A percentile compares a stretch with the other conserved stretches of the same genome.
These are phyloP conservation scores for Tetrapisispora iriomotensis DNA, from an alignment of 805 yeast species.

Conservation along the genomic window DNA sequence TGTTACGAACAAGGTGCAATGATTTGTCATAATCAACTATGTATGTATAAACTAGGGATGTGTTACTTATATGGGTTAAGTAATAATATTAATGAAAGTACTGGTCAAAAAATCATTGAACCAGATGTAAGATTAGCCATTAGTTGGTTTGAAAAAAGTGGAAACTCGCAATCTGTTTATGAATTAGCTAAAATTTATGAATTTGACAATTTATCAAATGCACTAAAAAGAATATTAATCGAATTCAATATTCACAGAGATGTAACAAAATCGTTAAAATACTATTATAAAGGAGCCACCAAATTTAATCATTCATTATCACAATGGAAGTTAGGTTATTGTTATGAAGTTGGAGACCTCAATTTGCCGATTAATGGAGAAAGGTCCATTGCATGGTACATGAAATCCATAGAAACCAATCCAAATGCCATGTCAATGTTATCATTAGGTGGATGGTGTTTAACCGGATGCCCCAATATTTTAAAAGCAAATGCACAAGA, in stretches of 20 bases:
- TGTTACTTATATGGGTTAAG: slow-evolving; percentile 43
- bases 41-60: slow-evolving; percentile 70
- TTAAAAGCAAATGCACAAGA: slow-evolving; percentile 48
- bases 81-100: slow-evolving; percentile 17
- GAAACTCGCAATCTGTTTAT: slow-evolving; percentile 43
- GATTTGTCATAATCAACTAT: slow-evolving; percentile 45
- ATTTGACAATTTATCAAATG: slow-evolving; percentile 29
- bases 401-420: slow-evolving; percentile 42
- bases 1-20: slow-evolving; percentile 54
- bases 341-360: slow-evolving; percentile 60
- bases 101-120: slow-evolving; percentile 1
- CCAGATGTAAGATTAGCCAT: slow-evolving; percentile 27
- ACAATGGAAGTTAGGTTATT: slow-evolving; percentile 60
- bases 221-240: slow-evolving; percentile 11
- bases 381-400: slow-evolving; percentile 64
- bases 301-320: slow-evolving; percentile 52
- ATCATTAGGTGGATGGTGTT: slow-evolving; percentile 68
- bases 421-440: slow-evolving; percentile 48
- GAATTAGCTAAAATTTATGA: slow-evolving; percentile 51
- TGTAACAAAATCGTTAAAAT: slow-evolving; percentile 36
- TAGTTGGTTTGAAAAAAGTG: slow-evolving; percentile 44
- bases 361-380: slow-evolving; percentile 43
- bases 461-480: slow-evolving; percentile 54
- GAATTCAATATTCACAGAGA: slow-evolving; percentile 21
- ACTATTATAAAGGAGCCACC: slow-evolving; percentile 50